These are phyloP conservation scores for Gnomoniopsis smithogilvyi DNA, from an alignment of 2,329 filamentous ascomycete genomes.

Conservation along the genomic window DNA sequence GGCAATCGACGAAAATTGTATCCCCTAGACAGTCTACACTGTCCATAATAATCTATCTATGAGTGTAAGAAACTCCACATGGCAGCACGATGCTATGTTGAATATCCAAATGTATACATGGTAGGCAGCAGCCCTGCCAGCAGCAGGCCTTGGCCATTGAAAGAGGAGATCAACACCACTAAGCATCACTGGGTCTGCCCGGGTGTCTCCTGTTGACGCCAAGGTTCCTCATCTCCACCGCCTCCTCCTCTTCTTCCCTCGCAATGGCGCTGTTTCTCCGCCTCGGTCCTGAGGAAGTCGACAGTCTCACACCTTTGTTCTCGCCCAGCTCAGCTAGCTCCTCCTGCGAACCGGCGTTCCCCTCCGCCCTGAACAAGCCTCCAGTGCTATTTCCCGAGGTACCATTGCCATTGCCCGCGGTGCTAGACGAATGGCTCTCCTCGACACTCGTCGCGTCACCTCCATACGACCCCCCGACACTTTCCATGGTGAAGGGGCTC, in stretches of 20 bases:
- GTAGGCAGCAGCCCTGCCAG: neutral
- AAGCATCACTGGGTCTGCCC: neutral
- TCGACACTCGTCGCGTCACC: constrained; percentile 9
- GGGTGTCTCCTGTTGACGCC: constrained; percentile 21
- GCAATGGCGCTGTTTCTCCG: constrained; percentile 18
- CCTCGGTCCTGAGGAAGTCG: constrained; percentile 11
- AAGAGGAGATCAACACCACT: neutral
- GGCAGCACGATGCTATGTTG: no score
- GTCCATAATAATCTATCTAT: no score
- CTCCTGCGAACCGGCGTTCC: constrained; percentile 23
- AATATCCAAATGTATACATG: no score
- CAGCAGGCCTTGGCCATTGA: neutral
- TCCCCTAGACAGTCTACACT: no score
- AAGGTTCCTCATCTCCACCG: constrained; percentile 26
- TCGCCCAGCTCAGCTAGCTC: constrained; percentile 36
- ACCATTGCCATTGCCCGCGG: neutral
- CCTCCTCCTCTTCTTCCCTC: constrained; percentile 17
- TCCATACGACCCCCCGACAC: constrained; percentile 61
- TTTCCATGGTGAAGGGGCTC: constrained; percentile 73
- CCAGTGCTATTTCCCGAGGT: neutral
- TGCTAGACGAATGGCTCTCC: constrained; percentile 4
- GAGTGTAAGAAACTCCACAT: no score
- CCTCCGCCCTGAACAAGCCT: constrained; percentile 11
- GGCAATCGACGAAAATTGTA: no score
- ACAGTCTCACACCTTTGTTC: constrained; percentile 15